phyloP scores from a whole-genome alignment of 73 alveolate genomes.

The Paramecium sonneborni region DNA sequence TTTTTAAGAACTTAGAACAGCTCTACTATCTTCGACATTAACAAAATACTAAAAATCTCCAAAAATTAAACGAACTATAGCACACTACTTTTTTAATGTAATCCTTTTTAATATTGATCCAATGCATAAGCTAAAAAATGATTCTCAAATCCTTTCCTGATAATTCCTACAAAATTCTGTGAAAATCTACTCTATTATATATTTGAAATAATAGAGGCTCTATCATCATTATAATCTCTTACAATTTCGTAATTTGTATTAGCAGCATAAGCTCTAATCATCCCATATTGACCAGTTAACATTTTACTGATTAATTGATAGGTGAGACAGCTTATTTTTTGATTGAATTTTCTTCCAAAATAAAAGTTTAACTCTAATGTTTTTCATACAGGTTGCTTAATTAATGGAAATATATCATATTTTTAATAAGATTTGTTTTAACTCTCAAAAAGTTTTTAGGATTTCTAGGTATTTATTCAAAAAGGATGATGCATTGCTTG shows the following conservation, averaged over 20 bases:
- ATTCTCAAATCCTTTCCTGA: conserved; percentile 85
- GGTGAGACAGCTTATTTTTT: conserved; percentile 38
- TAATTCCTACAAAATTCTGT: conserved; percentile 82
- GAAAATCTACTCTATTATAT: conserved; percentile 87
- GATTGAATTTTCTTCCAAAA: background rate
- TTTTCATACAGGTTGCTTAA: background rate
- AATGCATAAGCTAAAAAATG: conserved; percentile 87
- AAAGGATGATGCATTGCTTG: conserved; percentile 25
- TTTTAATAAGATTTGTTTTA: conserved; percentile 33
- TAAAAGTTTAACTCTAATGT: background rate
- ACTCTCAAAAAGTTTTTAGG: conserved; percentile 10
- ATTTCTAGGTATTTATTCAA: background rate
- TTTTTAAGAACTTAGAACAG: conserved; percentile 77
- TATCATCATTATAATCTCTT: conserved; percentile 96
- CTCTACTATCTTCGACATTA: conserved; percentile 96
- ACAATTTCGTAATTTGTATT: conserved; percentile 96
- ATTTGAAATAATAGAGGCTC: conserved; percentile 90
- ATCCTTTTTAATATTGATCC: conserved; percentile 71
- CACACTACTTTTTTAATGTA: conserved; percentile 96
- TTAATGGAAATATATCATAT: conserved; percentile 9
- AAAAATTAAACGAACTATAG: conserved; percentile 82
- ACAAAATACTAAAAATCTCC: conserved; percentile 91
- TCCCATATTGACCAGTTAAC: conserved; percentile 87
- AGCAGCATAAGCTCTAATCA: conserved; percentile 92
- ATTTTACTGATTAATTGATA: conserved; percentile 75